A percentile compares a stretch with the other conserved stretches of the same genome.
Conservation (phyloP, 495 filamentous ascomycete species). For the Amorphotheca resinae region DNA sequence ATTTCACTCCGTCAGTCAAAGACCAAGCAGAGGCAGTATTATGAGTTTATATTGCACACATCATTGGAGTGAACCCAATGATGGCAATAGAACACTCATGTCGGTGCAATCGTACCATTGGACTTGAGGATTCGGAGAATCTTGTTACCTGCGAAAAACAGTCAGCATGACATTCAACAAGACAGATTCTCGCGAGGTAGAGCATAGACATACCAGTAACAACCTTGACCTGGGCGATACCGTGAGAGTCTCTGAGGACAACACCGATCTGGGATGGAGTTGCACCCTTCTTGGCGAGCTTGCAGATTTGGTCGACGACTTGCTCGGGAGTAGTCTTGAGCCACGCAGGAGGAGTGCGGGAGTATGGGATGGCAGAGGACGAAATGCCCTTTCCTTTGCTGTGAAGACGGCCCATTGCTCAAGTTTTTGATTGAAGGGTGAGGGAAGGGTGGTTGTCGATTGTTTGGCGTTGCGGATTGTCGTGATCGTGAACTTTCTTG, state of each 20-base stretch:
- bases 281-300: constrained; percentile 92
- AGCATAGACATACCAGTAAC: constrained; percentile 68
- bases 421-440: constrained; percentile 24
- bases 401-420: constrained; percentile 93
- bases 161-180: constrained; percentile 1
- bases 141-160: constrained; percentile 68
- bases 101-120: constrained; percentile 54
- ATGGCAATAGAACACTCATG: constrained; percentile 5
- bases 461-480: constrained; percentile 14
- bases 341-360: constrained; percentile 81
- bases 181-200: background rate
- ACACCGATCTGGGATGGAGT: constrained; percentile 98
- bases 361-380: constrained; percentile 89
- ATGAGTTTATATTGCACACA: constrained; percentile 6
- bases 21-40: constrained; percentile 84
- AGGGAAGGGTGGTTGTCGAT: background rate
- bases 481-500: background rate
- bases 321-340: constrained; percentile 64
- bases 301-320: constrained; percentile 93
- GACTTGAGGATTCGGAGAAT: constrained; percentile 97
- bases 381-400: constrained; percentile 98
- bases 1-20: constrained; percentile 28
- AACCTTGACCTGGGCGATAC: constrained; percentile 90
- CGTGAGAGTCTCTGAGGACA: constrained; percentile 91
- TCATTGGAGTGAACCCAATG: constrained; percentile 5